Base-by-base conservation (phyloP, 768 basidiomycete species). In the Lanmaoa pseudosensibilis region DNA sequence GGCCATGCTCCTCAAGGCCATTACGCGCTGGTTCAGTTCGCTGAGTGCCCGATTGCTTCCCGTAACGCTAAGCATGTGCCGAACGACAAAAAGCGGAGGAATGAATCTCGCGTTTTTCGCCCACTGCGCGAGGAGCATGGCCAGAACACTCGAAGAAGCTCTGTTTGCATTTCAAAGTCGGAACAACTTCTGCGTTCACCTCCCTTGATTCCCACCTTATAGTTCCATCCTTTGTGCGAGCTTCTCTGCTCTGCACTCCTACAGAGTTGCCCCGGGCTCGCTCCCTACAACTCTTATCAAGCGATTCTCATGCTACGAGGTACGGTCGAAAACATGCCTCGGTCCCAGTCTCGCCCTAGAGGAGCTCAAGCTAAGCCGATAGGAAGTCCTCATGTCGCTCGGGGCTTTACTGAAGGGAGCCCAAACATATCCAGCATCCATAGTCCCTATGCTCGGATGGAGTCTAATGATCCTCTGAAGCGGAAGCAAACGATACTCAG, bases 401-500 rank as follows among this genome's bases (percentile, higher is more conserved):
- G 72, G 54, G 62, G 57, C 55, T 62, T 70, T 63, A 62, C 65
- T 44, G 70, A 72, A 34, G 60, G 67, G 50, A 57, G 46, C 30
- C 58, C 72, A 34, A 68, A 54, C 50, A 53, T 66, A 34, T 54
- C 69, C 16, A 53, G 56, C 32, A 18, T 69, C 43, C 65, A 61
- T 16, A 66, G 65, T 56, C 62, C 69, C 18, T 73, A 65, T 46
- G 59, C 69, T 50, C 69, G 71, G 27, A 59, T 62, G 56, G 71
- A 73, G 48, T 52, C 60, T 23, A 9, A 38, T 25, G 72, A 68
- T 54, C 68, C 73, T 44, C 54, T 68, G 50, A 73, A 39, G 56
- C 74, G 80, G 54, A 80, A 74, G 62, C 77, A 80, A 60, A 79
- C 80, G 8, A 64, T 82, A 45, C 68, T 78, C 38, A 80, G 74